Evolutionary conservation across 352 stramenopile genomes (phyloP).

Genomic region (Globisporangium orthogonon): DNA sequence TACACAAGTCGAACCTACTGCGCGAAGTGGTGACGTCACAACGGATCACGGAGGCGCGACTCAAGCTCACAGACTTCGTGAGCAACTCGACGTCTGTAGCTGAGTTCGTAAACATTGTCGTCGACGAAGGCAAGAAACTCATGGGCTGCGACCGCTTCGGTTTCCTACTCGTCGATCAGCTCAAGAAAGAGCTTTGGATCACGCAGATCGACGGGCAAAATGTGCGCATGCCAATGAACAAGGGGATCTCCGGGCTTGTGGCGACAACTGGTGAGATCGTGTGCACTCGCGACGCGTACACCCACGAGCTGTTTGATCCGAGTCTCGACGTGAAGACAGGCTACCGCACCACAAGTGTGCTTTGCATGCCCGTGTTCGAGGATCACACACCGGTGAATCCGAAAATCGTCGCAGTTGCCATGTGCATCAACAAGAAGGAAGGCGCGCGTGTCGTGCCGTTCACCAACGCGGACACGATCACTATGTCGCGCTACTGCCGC

Average conservation of each 20-base stretch:
- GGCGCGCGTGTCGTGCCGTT: conserved; percentile 64
- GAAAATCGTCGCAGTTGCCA: conserved; percentile 62
- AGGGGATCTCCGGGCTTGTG: conserved; percentile 59
- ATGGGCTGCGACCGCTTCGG: conserved; percentile 74
- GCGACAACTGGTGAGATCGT: conserved; percentile 48
- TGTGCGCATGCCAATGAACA: conserved; percentile 48
- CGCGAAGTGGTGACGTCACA: conserved; percentile 66
- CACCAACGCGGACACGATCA: conserved; percentile 29
- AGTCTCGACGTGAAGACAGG: conserved; percentile 66
- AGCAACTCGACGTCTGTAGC: conserved; percentile 50
- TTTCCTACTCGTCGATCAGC: conserved; percentile 61
- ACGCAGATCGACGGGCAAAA: conserved; percentile 16
- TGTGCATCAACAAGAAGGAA: conserved; percentile 91
- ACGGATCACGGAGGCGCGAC: conserved; percentile 55
- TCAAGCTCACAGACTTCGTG: conserved; percentile 52
- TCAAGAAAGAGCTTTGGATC: conserved; percentile 78
- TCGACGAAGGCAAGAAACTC: conserved; percentile 67
- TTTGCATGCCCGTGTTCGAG: conserved; percentile 73
- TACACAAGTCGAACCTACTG: conserved; percentile 66
- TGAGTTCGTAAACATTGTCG: conserved; percentile 62
- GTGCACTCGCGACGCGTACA: conserved; percentile 65
- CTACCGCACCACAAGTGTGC: conserved; percentile 66
- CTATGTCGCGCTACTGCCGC: conserved; percentile 30
- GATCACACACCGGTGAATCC: conserved; percentile 36
- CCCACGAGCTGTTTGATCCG: conserved; percentile 63